A percentile compares a stretch with the other conserved stretches of the same genome.
Conservation (phyloP, 2,329 filamentous ascomycete genomes). For the Pseudogymnoascus sp. region DNA sequence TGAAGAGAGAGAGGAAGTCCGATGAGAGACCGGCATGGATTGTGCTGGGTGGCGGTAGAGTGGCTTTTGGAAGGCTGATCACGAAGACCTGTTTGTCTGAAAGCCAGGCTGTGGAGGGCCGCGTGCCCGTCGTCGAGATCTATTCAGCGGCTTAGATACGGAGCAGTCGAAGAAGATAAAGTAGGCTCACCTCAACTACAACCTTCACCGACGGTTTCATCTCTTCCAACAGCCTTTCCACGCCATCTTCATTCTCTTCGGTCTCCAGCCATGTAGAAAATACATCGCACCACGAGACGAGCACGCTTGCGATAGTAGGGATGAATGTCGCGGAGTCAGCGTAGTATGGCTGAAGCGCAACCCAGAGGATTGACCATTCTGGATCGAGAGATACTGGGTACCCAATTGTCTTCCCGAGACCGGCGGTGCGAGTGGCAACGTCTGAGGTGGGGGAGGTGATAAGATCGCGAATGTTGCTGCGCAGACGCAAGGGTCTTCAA, state of each 20-base stretch:
- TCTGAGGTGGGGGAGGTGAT: slow-evolving; percentile 13
- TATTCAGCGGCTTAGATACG: background rate
- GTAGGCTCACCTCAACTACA: slow-evolving; percentile 28
- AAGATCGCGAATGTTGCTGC: slow-evolving; percentile 17
- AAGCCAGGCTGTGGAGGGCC: slow-evolving; percentile 33
- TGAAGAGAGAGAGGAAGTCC: slow-evolving; percentile 32
- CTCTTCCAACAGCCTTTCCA: slow-evolving; percentile 35
- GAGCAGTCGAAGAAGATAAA: slow-evolving; percentile 9
- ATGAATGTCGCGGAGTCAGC: slow-evolving; percentile 35
- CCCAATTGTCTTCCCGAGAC: slow-evolving; percentile 30
- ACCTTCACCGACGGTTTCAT: slow-evolving; percentile 17
- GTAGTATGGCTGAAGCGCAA: slow-evolving; percentile 32
- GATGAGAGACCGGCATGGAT: slow-evolving; percentile 18
- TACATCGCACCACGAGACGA: slow-evolving; percentile 35
- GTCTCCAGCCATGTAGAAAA: slow-evolving; percentile 36
- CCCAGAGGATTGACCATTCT: slow-evolving; percentile 37
- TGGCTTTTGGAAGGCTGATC: slow-evolving; percentile 31
- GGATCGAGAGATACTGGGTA: slow-evolving; percentile 33
- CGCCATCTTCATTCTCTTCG: slow-evolving; percentile 34
- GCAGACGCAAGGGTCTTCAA: slow-evolving; percentile 17
- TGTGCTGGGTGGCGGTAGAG: slow-evolving; percentile 21
- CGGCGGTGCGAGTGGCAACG: slow-evolving; percentile 9
- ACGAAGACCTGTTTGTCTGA: slow-evolving; percentile 32
- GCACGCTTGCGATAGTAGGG: slow-evolving; percentile 28
- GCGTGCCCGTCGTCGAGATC: slow-evolving; percentile 23